Evolutionary conservation across 202 grass and related monocot species (phyloP), one percentile per base, ranked within the genome.

Genomic region (Schoenoplectus tabernaemontani): DNA sequence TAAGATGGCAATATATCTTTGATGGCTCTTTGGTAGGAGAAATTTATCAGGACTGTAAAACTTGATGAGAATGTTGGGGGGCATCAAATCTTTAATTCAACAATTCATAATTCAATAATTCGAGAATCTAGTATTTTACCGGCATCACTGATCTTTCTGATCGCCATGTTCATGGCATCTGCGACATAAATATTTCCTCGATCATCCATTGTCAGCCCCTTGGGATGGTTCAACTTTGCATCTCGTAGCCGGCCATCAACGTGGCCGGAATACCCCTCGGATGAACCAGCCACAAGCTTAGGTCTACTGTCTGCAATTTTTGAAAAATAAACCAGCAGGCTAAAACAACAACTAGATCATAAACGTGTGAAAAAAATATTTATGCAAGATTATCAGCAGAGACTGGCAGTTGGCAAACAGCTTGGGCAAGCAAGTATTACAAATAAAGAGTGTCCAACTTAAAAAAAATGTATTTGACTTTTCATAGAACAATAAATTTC

Each of bases 121-220:
- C 37, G 69, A 57, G 65, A 81, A 82, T 84, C 82, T 83, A 84
- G 65, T 79, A 46, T 46, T 67, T 73, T 91, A 96, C 96, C 96
- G 66, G 90, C 51, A 85, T 96, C 82, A 78, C 90, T 99, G 85
- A 99, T 91, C 69, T 99, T 99, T 86, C 96, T 96, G 86, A 99
- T 91, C 15, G 90, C 96, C 96, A 99, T 96, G 85, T 99, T 99
- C 90, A 91, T 88, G 68, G 90, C 86, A 38, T 99, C 96, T 30
- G 96, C 96, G 44, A 99, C 88, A 89, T 99, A 99, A 76, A 99
- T 96, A 26, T 96, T 99, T 46, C 90, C 92, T 67, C 83, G 92
- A 78, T 90, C 85, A 0, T 99, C 96, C 58, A 96, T 86, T 50
- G 96, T 84, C 83, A 96, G 87, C 30, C 96, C 92, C 43, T 88